Evolutionary conservation across 495 filamentous ascomycete species (phyloP), one percentile per base, ranked within the genome.

Genomic region (Penicillium fimorum): DNA sequence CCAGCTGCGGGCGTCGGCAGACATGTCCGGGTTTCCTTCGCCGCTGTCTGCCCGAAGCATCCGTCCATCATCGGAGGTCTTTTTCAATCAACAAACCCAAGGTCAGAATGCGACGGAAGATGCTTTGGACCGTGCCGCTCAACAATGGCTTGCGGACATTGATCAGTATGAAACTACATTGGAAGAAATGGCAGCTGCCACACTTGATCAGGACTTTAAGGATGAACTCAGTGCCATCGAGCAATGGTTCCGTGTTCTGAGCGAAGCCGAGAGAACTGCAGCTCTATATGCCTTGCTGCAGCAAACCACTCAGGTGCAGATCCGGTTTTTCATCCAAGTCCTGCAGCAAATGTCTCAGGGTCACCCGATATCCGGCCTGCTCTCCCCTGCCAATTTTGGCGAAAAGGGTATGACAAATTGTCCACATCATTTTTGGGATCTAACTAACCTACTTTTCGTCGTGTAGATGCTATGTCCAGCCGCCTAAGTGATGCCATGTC

Each of bases 71-170:
- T 97, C 95, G 40, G 94, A 97, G 64, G 82, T 88, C 45, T 96
- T 94, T 66, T 94, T 90, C 70, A 90, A 87, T 60, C 90, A 91
- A 70, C 81, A 80, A 47, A 72, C 73, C 35, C 80, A 87, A 55
- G 78, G 79, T 47, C 85, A 87, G 56, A 82, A 81, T 55, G 84
- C 85, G 58, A 75, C 84, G 15, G 91, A 96, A 56, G 94, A 97
- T 73, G 84, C 88, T 20, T 81, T 91, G 70, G 95, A 97, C 64
- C 92, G 91, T 75, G 89, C 92, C 33, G 91, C 94, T 47, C 91
- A 96, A 75, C 92, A 98, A 69, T 98, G 95, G 94, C 91, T 98
- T 50, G 90, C 93, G 37, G 94, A 98, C 64, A 97, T 98, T 63
- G 94, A 98, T 66, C 93, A 96, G 70, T 96, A 96, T 62, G 94